These are phyloP conservation scores for Leccinum griseonigrum DNA, from an alignment of 1,284 basidiomycete species.

Conservation along the genomic window DNA sequence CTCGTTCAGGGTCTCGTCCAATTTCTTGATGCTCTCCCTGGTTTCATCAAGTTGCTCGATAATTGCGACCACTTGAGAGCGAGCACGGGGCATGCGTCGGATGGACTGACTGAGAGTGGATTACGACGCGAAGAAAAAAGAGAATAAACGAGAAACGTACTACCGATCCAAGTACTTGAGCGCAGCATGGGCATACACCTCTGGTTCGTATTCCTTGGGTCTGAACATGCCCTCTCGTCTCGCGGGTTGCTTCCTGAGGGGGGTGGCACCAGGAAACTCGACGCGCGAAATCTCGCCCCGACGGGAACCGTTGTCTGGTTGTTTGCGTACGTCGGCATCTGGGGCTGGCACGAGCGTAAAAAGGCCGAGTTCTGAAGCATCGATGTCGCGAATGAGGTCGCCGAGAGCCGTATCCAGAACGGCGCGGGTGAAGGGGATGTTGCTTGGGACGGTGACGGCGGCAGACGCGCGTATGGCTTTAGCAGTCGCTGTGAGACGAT, in stretches of 20 bases:
- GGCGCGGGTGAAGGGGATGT: conserved; percentile 54
- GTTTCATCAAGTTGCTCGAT: conserved; percentile 51
- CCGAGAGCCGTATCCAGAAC: conserved; percentile 60
- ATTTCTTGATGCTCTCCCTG: conserved; percentile 48
- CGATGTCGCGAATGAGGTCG: conserved; percentile 74
- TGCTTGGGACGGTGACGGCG: conserved; percentile 17
- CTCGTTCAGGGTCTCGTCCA: conserved; percentile 51
- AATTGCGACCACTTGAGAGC: conserved; percentile 52
- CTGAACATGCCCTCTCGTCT: conserved; percentile 42
- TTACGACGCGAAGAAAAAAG: neutral
- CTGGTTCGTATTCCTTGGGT: conserved; percentile 56
- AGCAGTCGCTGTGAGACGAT: conserved; percentile 39
- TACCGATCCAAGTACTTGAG: conserved; percentile 72
- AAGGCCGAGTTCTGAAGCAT: conserved; percentile 71
- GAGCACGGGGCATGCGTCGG: conserved; percentile 69
- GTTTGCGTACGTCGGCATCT: conserved; percentile 36
- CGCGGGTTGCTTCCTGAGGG: conserved; percentile 49
- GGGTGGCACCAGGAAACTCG: conserved; percentile 67
- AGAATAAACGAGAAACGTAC: conserved; percentile 40
- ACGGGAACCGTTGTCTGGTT: conserved; percentile 28
- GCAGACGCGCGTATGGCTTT: conserved; percentile 37
- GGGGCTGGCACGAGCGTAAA: conserved; percentile 49
- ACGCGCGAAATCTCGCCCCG: conserved; percentile 54
- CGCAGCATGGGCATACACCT: conserved; percentile 71
- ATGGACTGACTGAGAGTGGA: conserved; percentile 49